Base-by-base conservation (phyloP, 1,284 basidiomycete genomes). In the Cryptococcus neoformans region DNA sequence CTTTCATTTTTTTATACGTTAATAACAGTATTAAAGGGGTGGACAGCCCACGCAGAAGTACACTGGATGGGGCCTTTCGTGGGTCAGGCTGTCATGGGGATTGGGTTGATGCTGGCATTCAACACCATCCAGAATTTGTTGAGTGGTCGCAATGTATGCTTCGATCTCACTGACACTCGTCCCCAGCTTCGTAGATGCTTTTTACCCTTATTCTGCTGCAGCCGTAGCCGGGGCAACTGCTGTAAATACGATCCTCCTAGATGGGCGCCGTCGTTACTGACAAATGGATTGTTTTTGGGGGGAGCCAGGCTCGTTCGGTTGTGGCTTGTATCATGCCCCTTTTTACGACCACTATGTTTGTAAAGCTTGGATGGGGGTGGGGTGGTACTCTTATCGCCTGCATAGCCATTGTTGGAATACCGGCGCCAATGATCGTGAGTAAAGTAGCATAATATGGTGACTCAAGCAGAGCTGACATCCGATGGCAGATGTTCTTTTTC, bases 171-270 rank as follows among this genome's bases (percentile, higher is more conserved):
- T 21, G 21, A 21, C 21, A 21, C 21, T 21, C 21, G 21, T 21
- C 10, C 67, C 66, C 48, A 80, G 74, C 57, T 64, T 80, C 17
- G 77, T 81, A 5, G 80, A 81, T 59, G 75, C 74, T 5, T 80
- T 80, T 54, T 72, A 76, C 21, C 80, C 80, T 3, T 81, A 76
- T 58, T 78, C 78, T 3, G 80, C 80, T 0, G 76, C 77, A 0
- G 80, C 75, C 0, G 74, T 76, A 6, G 80, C 79, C 0, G 74
- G 67, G 16, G 78, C 75, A 0, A 74, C 71, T 8, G 68, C 67
- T 12, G 71, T 74, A 42, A 70, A 70, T 62, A 3, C 9, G 12
- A 12, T 35, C n/a, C 17, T 21, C 21, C 21, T 21, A 21, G 21
- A 21, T 21, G 21, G 21, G 21, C 21, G 21, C 21, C 21, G 21